These are phyloP conservation scores for Yarrowia sp. DNA, from an alignment of 805 yeast species.

Conservation along the genomic window DNA sequence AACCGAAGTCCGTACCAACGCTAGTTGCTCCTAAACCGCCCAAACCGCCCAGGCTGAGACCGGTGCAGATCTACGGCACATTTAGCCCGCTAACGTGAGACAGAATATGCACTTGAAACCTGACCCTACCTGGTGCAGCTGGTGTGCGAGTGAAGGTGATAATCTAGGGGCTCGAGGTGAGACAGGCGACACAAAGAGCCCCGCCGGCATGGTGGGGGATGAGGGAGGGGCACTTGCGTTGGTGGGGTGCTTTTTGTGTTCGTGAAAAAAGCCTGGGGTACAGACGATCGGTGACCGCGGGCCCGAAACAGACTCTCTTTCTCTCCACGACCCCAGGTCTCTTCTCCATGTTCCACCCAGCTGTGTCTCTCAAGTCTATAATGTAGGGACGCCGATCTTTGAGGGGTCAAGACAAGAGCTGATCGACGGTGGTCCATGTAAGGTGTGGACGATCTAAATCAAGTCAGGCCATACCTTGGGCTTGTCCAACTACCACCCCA, in stretches of 20 bases:
- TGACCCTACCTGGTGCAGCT: conserved; percentile 10
- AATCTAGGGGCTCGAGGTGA: conserved; percentile 4
- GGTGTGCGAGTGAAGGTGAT: background rate
- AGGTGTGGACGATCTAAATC: conserved; percentile 11
- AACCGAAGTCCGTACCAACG: background rate
- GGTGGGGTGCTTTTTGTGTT: background rate
- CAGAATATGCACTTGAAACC: conserved; percentile 12
- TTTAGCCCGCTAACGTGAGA: conserved; percentile 22
- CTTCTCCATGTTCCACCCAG: conserved; percentile 1
- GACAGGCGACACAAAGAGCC: conserved; percentile 2
- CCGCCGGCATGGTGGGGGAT: background rate
- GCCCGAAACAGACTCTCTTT: background rate
- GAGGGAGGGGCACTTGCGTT: background rate
- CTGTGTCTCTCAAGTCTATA: conserved; percentile 6
- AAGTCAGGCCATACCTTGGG: conserved; percentile 16
- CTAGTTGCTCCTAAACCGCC: conserved; percentile 23
- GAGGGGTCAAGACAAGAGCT: conserved; percentile 26
- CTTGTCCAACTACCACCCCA: background rate
- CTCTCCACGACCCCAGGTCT: background rate
- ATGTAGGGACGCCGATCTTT: conserved; percentile 27
- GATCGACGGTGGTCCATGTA: conserved; percentile 15
- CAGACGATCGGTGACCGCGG: background rate
- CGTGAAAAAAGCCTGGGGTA: background rate
- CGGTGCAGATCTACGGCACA: conserved; percentile 13
- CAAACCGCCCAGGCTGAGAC: background rate